These are phyloP conservation scores for Neolentinus lepideus DNA, from an alignment of 1,284 basidiomycete species.

Conservation along the genomic window DNA sequence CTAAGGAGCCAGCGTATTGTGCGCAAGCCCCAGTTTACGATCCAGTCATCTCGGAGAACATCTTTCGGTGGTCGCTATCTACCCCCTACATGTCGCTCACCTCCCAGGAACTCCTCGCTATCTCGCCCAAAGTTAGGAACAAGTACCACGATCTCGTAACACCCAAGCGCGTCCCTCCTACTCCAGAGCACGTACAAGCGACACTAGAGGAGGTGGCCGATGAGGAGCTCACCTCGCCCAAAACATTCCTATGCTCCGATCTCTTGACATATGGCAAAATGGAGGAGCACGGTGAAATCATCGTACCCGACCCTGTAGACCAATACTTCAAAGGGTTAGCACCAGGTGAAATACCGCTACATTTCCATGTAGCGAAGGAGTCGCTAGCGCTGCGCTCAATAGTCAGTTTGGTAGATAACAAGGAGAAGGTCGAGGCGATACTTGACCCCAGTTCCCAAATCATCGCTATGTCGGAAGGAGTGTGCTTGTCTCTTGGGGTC, in stretches of 20 bases:
- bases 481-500: conserved; percentile 12
- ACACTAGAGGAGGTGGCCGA: not conserved
- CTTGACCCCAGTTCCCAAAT: conserved; percentile 19
- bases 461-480: conserved; percentile 16
- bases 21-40: not conserved
- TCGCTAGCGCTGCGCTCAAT: conserved; percentile 10
- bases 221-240: not conserved
- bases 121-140: not conserved
- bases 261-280: not conserved
- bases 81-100: no score
- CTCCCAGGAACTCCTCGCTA: not conserved
- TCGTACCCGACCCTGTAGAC: not conserved
- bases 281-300: not conserved
- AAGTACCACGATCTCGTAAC: not conserved
- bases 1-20: not conserved
- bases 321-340: conserved; percentile 5
- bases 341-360: not conserved
- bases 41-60: no score
- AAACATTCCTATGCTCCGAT: not conserved
- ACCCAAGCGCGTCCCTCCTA: not conserved
- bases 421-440: conserved; percentile 13
- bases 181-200: not conserved
- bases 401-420: conserved; percentile 6
- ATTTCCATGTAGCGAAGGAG: not conserved
- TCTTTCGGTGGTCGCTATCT: no score